Evolutionary conservation across 2,329 filamentous ascomycete species (phyloP).

Genomic region (Lomentospora prolificans): DNA sequence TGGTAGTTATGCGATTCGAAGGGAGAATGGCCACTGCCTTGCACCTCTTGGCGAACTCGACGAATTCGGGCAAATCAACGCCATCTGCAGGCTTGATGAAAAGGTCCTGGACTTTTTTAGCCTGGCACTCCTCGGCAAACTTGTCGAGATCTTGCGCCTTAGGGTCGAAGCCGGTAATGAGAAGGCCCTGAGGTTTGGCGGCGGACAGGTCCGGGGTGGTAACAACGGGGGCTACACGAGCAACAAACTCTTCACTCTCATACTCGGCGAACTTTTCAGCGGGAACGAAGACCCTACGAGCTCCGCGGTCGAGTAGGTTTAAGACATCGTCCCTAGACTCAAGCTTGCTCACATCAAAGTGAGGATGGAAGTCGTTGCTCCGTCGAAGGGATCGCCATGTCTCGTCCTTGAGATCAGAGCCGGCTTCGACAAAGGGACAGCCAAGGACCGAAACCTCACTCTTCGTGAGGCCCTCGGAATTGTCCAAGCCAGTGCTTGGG

Average conservation of each 20-base stretch:
- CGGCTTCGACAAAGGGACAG: conserved; percentile 46
- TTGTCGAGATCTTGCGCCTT: conserved; percentile 27
- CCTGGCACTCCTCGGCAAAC: conserved; percentile 34
- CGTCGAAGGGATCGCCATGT: conserved; percentile 24
- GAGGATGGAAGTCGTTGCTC: conserved; percentile 49
- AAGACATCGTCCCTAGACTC: conserved; percentile 62
- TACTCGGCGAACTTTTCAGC: conserved; percentile 55
- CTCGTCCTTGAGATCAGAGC: conserved; percentile 2
- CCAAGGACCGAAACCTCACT: conserved; percentile 51
- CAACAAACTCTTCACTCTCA: conserved; percentile 38
- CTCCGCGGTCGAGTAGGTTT: conserved; percentile 74
- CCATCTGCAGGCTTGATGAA: conserved; percentile 42
- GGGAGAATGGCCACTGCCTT: conserved; percentile 65
- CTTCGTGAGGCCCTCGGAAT: conserved; percentile 41
- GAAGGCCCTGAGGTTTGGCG: conserved; percentile 39
- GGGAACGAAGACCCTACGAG: conserved; percentile 73
- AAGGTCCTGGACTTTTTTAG: conserved; percentile 34
- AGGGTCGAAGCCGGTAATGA: conserved; percentile 43
- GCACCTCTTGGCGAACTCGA: conserved; percentile 37
- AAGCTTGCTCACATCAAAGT: conserved; percentile 67
- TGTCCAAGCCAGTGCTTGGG: conserved; percentile 37
- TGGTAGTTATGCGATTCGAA: conserved; percentile 58
- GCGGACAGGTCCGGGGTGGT: conserved; percentile 34
- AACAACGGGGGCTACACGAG: conserved; percentile 44
- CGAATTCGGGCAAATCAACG: conserved; percentile 33